Evolutionary conservation across 306 rosid genomes (phyloP), one percentile per base, ranked within the genome.

Genomic region (Myrica gale): DNA sequence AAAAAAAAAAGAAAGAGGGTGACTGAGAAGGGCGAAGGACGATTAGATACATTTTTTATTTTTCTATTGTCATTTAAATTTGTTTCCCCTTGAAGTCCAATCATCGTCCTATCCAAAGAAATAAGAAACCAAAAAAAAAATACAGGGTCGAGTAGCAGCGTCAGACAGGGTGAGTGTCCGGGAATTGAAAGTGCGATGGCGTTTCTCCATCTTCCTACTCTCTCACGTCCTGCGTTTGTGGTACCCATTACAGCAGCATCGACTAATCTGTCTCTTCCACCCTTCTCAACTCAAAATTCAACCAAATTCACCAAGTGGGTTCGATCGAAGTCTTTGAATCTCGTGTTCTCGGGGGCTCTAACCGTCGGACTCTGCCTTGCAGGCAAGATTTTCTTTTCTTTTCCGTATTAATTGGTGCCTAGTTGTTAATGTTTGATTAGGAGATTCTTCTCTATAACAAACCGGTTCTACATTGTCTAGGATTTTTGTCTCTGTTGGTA

Each of bases 341-440:
- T 86, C 37, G 86, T 83, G 72, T 85, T 95, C 52, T 87, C 97
- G 0, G 92, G 90, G 9, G 91, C 90, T 42, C 87, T 95, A 65
- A 80, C 97, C 4, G 87, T 92, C 39, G 92, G 90, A 17, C 44
- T 90, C 10, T 78, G 90, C 56, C 82, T 92, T 58, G 81, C 92
- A 61, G 97, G 98, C 83, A 81, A 71, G 53, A 16, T 20, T 2
- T 63, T 53, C 2, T 8, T 12, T 32, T 19, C 41, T 9, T 41
- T 20, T 17, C 39, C 52, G 12, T 39, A 5, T 32, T 74, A 3
- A 43, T 23, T 7, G 55, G 41, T 10, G 26, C 62, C 13, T 56
- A 20, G 10, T 20, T 56, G 19, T 56, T 56, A 20, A 56, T 7
- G 26, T 20, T 20, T n/a, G 8, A 1, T 20, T 7, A 2, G 62